Evolutionary conservation across 2,329 filamentous ascomycete genomes (phyloP).

Genomic region (Penicillium griseofulvum): DNA sequence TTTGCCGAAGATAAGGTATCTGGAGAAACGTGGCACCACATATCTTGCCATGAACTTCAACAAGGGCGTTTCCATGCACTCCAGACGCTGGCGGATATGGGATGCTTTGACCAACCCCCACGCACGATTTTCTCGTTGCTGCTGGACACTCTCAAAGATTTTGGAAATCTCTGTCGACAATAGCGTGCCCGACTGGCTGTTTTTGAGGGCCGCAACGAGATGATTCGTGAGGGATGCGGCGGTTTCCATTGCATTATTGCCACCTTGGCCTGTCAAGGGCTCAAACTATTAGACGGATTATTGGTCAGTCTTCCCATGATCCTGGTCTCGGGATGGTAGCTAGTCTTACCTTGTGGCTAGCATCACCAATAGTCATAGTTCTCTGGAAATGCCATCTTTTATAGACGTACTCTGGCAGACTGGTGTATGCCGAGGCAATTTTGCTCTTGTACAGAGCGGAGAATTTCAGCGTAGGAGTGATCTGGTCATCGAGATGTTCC

Average conservation of each 20-base stretch:
- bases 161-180: slow-evolving; percentile 2
- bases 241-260: slow-evolving; percentile 21
- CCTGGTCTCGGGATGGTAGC: neutral
- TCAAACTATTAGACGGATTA: slow-evolving; percentile 7
- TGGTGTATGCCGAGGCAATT: slow-evolving; percentile 12
- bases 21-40: slow-evolving; percentile 7
- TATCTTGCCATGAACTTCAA: slow-evolving; percentile 11
- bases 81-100: slow-evolving; percentile 15
- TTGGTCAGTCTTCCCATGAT: neutral
- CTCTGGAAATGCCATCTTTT: slow-evolving; percentile 19
- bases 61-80: slow-evolving; percentile 16
- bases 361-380: slow-evolving; percentile 17
- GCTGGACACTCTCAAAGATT: slow-evolving; percentile 10
- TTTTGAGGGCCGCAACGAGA: slow-evolving; percentile 5
- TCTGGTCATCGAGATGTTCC: slow-evolving; percentile 14
- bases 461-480: slow-evolving; percentile 22
- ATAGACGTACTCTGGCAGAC: slow-evolving; percentile 21
- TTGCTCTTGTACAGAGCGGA: slow-evolving; percentile 20
- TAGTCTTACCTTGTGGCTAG: slow-evolving; percentile 15
- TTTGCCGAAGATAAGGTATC: neutral
- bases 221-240: slow-evolving; percentile 18
- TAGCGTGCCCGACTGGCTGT: neutral
- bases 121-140: slow-evolving; percentile 11
- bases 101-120: slow-evolving; percentile 9
- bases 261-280: slow-evolving; percentile 19